Conservation (phyloP, 352 stramenopile species). For the Pythium rhizo-oryzae region DNA sequence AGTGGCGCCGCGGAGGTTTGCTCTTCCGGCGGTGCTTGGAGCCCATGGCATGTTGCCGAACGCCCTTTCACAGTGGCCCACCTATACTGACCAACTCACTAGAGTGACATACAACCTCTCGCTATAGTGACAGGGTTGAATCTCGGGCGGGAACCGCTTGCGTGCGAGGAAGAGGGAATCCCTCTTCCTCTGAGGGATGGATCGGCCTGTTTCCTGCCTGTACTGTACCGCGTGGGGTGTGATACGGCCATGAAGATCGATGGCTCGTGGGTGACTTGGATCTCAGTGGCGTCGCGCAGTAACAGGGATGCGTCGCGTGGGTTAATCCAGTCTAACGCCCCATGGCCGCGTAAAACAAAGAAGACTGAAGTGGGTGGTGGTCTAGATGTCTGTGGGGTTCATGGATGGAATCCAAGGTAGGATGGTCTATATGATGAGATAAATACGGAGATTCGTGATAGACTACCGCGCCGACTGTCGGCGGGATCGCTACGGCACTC, state of each 20-base stretch:
- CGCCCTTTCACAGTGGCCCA: background rate
- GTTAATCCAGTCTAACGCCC: background rate
- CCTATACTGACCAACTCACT: background rate
- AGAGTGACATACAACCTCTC: background rate
- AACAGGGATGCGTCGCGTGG: background rate
- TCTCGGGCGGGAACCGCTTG: background rate
- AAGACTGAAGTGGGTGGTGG: conserved; percentile 1
- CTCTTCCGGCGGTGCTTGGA: conserved; percentile 12
- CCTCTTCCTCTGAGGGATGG: no score
- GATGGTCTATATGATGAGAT: conserved; percentile 6
- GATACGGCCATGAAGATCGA: no score
- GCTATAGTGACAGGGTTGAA: background rate
- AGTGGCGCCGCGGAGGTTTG: conserved; percentile 2
- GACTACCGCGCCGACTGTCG: conserved; percentile 1
- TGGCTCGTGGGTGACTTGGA: no score
- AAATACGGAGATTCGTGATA: conserved; percentile 1
- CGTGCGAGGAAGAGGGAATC: background rate
- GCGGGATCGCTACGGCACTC: conserved; percentile 4
- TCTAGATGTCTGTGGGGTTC: no score
- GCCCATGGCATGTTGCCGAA: conserved; percentile 10
- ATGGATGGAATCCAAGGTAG: background rate
- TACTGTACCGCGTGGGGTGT: no score
- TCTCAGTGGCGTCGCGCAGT: background rate
- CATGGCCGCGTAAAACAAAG: background rate
- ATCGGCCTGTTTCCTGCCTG: no score